These are phyloP conservation scores for Dactylorhiza incarnata DNA, from an alignment of 106 monocot genomes.

Conservation along the genomic window DNA sequence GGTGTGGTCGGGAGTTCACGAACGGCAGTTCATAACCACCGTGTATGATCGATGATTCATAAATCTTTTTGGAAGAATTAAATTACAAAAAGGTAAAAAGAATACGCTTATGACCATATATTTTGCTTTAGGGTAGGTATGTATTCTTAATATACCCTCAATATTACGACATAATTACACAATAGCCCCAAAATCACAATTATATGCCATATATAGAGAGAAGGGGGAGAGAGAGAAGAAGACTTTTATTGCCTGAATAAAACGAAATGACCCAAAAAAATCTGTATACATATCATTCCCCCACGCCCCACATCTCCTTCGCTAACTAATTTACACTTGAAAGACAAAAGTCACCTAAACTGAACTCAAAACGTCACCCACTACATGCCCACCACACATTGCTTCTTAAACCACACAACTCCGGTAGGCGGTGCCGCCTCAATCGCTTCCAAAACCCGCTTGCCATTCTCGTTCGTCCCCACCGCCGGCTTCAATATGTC, in stretches of 20 bases:
- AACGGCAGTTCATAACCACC: no score
- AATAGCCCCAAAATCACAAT: no score
- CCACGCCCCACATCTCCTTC: not conserved
- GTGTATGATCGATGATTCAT: no score
- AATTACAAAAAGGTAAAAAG: no score
- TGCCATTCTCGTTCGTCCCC: slow-evolving; percentile 1
- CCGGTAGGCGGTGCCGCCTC: not conserved
- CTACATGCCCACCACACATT: slow-evolving; percentile 1
- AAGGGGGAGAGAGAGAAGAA: no score
- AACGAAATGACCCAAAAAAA: slow-evolving; percentile 2
- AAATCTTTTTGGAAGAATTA: no score
- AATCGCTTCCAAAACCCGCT: not conserved
- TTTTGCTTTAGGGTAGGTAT: no score
- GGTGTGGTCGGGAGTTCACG: no score
- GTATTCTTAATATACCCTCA: no score
- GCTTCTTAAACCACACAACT: slow-evolving; percentile 1
- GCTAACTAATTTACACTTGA: slow-evolving; percentile 7
- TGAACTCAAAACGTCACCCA: not conserved
- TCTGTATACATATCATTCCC: not conserved
- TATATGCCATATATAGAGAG: no score
- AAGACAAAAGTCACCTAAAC: not conserved
- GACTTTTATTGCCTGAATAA: not conserved
- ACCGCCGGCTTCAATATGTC: not conserved
- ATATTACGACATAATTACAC: no score
- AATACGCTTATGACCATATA: no score